Percentiles rank a stretch among this genome's conserved stretches.
phyloP scores from a whole-genome alignment of 345 rosid genomes.

The Salix koriyanagi region DNA sequence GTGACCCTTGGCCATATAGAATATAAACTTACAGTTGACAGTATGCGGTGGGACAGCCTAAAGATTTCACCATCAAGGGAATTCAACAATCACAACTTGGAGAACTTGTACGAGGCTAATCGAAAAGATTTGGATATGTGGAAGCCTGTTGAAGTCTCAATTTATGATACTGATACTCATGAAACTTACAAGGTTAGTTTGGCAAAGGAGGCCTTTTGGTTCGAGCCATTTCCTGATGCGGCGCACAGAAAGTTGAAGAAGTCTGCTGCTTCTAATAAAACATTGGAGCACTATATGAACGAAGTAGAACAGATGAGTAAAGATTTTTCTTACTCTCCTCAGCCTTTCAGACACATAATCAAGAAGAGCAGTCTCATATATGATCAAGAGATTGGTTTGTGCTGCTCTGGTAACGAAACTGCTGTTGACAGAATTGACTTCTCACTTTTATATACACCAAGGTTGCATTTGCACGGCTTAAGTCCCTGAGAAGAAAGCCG shows the following conservation, averaged over 20 bases:
- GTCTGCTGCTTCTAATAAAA: neutral
- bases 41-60: slow-evolving; percentile 34
- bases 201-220: slow-evolving; percentile 31
- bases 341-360: slow-evolving; percentile 24
- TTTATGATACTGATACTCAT: slow-evolving; percentile 17
- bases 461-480: neutral
- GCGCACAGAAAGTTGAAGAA: neutral
- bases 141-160: slow-evolving; percentile 16
- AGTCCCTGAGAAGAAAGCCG: slow-evolving; percentile 6
- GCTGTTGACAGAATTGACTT: slow-evolving; percentile 13
- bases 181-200: slow-evolving; percentile 21
- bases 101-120: slow-evolving; percentile 9
- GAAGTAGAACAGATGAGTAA: neutral
- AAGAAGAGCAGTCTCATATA: slow-evolving; percentile 19
- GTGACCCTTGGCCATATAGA: slow-evolving; percentile 23
- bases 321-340: slow-evolving; percentile 23
- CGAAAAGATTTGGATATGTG: slow-evolving; percentile 5
- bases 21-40: slow-evolving; percentile 23
- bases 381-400: slow-evolving; percentile 23
- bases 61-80: slow-evolving; percentile 26
- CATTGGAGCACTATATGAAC: neutral
- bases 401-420: slow-evolving; percentile 11
- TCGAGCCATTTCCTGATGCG: slow-evolving; percentile 32
- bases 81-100: slow-evolving; percentile 22
- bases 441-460: slow-evolving; percentile 21